A percentile compares a stretch with the other conserved stretches of the same genome.
phyloP scores from a whole-genome alignment of 768 basidiomycete species.

The Leccinum variicolor region DNA sequence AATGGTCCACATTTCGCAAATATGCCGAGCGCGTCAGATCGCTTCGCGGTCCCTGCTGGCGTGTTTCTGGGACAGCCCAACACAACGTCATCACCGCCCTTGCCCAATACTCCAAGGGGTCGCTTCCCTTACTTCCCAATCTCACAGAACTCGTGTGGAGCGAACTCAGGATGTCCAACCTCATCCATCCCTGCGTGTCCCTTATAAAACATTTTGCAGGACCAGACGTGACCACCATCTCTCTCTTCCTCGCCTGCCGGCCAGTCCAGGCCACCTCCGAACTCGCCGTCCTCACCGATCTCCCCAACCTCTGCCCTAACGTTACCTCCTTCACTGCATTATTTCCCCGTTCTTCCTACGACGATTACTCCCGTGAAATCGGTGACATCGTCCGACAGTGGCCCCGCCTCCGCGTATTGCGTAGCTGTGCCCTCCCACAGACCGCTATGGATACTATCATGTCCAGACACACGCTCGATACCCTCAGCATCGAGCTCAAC shows the following conservation, averaged over 20 bases:
- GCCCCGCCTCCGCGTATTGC: conserved; percentile 16
- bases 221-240: conserved; percentile 15
- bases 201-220: conserved; percentile 26
- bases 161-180: conserved; percentile 21
- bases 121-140: conserved; percentile 25
- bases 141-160: conserved; percentile 25
- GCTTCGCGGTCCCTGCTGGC: conserved; percentile 22
- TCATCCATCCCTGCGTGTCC: conserved; percentile 21
- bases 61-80: conserved; percentile 13
- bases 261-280: conserved; percentile 22
- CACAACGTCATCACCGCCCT: conserved; percentile 17
- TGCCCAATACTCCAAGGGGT: conserved; percentile 7
- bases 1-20: conserved; percentile 24
- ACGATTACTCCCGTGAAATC: conserved; percentile 25
- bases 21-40: conserved; percentile 25
- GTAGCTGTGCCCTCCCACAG: conserved; percentile 20
- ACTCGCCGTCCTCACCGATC: conserved; percentile 15
- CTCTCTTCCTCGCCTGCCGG: conserved; percentile 24
- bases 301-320: conserved; percentile 24
- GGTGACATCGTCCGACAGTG: conserved; percentile 22
- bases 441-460: conserved; percentile 18
- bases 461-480: conserved; percentile 10
- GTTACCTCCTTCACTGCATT: conserved; percentile 24
- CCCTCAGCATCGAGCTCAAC: conserved; percentile 27
- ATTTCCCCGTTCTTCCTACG: conserved; percentile 27